These are phyloP conservation scores for Rubroshorea leprosula DNA, from an alignment of 345 rosid genomes.

Conservation along the genomic window DNA sequence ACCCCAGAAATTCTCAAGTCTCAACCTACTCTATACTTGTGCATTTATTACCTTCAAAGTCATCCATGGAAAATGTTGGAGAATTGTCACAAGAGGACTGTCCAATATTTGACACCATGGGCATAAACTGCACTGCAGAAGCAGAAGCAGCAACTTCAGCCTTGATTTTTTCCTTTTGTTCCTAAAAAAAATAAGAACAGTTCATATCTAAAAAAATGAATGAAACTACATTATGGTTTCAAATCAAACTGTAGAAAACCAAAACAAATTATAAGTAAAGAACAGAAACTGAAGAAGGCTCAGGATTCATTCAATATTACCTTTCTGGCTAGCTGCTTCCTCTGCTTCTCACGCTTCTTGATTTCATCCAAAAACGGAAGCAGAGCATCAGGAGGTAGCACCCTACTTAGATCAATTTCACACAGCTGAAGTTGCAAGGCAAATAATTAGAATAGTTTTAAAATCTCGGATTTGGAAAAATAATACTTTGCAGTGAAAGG, in stretches of 20 bases:
- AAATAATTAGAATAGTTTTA: conserved; percentile 7
- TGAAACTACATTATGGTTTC: neutral
- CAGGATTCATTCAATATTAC: conserved; percentile 29
- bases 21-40: neutral
- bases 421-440: conserved; percentile 53
- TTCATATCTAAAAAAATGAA: conserved; percentile 15
- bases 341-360: conserved; percentile 71
- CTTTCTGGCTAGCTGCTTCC: conserved; percentile 76
- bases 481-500: neutral
- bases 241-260: neutral
- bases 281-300: neutral
- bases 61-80: conserved; percentile 74
- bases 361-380: conserved; percentile 84
- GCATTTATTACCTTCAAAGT: conserved; percentile 66
- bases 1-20: neutral
- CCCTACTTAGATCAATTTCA: conserved; percentile 74
- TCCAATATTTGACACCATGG: conserved; percentile 37
- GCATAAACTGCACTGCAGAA: conserved; percentile 35
- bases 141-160: conserved; percentile 67
- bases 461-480: conserved; percentile 3
- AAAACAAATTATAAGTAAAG: conserved; percentile 4
- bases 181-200: conserved; percentile 41
- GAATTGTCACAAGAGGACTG: conserved; percentile 31
- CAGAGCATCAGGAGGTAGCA: conserved; percentile 59
- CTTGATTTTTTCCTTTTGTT: conserved; percentile 60